Conservation (phyloP, 2,329 filamentous ascomycete genomes). For the Alternaria consortialis region DNA sequence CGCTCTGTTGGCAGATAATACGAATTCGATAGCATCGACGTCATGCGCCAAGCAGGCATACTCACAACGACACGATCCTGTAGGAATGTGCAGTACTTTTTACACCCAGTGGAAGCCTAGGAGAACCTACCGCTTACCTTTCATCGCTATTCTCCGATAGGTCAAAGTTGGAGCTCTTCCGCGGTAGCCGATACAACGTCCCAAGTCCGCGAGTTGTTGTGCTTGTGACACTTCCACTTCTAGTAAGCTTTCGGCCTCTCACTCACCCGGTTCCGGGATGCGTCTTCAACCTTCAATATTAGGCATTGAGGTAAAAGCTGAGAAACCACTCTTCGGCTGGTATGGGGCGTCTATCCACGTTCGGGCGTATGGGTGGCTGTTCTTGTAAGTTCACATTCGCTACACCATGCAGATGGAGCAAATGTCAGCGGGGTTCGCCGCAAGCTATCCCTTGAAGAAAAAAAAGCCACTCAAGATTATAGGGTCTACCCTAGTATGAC, state of each 20-base stretch:
- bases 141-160: slow-evolving; percentile 15
- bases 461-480: slow-evolving; percentile 14
- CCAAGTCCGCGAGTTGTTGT: slow-evolving; percentile 13
- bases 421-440: slow-evolving; percentile 3
- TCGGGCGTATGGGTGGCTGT: slow-evolving; percentile 13
- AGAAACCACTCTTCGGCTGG: neutral
- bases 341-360: neutral
- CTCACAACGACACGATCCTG: neutral
- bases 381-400: slow-evolving; percentile 8
- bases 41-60: neutral
- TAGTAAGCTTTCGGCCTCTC: slow-evolving; percentile 23
- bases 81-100: slow-evolving; percentile 8
- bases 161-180: slow-evolving; percentile 6
- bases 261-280: slow-evolving; percentile 22
- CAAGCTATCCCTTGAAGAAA: slow-evolving; percentile 13
- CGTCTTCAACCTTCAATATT: neutral
- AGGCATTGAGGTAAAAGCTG: slow-evolving; percentile 2
- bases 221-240: slow-evolving; percentile 20
- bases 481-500: slow-evolving; percentile 3
- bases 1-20: slow-evolving; percentile 5
- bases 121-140: slow-evolving; percentile 8
- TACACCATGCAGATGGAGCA: slow-evolving; percentile 1
- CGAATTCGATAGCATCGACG: neutral
- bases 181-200: slow-evolving; percentile 14
- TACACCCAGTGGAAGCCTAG: neutral